Base-by-base conservation (phyloP, 306 rosid species). In the Quercus glauca region DNA sequence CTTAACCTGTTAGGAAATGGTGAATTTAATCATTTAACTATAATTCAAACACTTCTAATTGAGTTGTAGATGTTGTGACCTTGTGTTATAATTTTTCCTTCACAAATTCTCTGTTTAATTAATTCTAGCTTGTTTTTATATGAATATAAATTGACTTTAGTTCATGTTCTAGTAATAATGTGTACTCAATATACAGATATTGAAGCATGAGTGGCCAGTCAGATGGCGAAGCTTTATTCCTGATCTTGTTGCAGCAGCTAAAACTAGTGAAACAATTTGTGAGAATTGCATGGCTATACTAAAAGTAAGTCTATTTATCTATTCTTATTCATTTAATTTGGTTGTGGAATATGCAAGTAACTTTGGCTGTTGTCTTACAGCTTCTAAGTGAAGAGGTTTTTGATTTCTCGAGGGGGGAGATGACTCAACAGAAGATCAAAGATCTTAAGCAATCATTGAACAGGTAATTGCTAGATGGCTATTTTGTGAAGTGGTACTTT, bases 181-280 rank as follows among this genome's bases (percentile, higher is more conserved):
- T 73, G 37, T 43, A 52, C 74, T 84, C 71, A 20, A 71, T 56
- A 4, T 75, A 65, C 88, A 96, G 98, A 91, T 96, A 79, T 87
- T 96, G 88, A 96, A 96, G 96, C 99, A 96, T 73, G 99, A 96
- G 78, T 96, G 99, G 99, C 99, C 99, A 2, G 90, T 87, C 6
- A 91, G 90, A 85, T 96, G 99, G 99, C 88, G 64, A 82, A 91
- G 96, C 88, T 85, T 96, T 82, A 87, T 96, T 81, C 99, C 98
- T n/a, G 99, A 96, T 83, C 97, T 94, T 20, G 98, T 94, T 68
- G 79, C 92, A 45, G 96, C 96, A 23, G 96, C 98, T 76, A 94
- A 92, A 85, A 87, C 98, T 69, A 94, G 97, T 75, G 98, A 94
- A 94, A 94, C 98, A 10, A 88, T 94, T 73, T 94, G 98, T 73